Conservation (phyloP, 768 basidiomycete genomes). For the Kwoniella sp. region DNA sequence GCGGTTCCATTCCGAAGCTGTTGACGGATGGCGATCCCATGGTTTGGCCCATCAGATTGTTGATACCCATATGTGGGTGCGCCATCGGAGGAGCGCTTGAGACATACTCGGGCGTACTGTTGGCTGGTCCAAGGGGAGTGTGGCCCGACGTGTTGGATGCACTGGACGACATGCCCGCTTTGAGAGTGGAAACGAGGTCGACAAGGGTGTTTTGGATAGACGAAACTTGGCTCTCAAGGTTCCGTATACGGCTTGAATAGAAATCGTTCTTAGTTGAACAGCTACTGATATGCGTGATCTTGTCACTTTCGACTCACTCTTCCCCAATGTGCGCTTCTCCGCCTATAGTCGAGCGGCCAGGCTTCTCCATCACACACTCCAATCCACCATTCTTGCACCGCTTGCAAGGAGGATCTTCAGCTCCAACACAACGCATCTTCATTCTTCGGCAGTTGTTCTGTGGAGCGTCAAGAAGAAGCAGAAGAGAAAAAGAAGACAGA, state of each 20-base stretch:
- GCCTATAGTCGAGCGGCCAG: slow-evolving; percentile 61
- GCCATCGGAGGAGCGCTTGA: slow-evolving; percentile 7
- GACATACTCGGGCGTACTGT: slow-evolving; percentile 22
- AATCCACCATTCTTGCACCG: slow-evolving; percentile 86
- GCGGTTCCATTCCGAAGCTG: slow-evolving; percentile 7
- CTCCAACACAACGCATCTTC: slow-evolving; percentile 96
- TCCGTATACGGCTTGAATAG: slow-evolving; percentile 77
- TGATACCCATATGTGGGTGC: neutral
- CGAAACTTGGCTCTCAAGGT: slow-evolving; percentile 80
- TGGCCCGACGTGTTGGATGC: slow-evolving; percentile 21
- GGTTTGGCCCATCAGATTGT: slow-evolving; percentile 10
- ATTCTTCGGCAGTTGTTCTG: slow-evolving; percentile 94
- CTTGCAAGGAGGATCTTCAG: slow-evolving; percentile 94
- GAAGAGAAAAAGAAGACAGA: neutral
- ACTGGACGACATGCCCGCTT: slow-evolving; percentile 54
- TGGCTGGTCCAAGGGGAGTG: slow-evolving; percentile 17
- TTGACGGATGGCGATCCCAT: slow-evolving; percentile 5
- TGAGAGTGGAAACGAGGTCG: slow-evolving; percentile 77
- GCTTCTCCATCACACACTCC: slow-evolving; percentile 94
- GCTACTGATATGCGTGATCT: neutral
- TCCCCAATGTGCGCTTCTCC: slow-evolving; percentile 38
- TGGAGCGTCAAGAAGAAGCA: neutral
- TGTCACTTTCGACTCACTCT: slow-evolving; percentile 47
- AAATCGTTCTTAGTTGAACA: neutral
- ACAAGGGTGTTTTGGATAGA: slow-evolving; percentile 77